Conservation (phyloP, 768 basidiomycete species). For the Auricularia sp. region DNA sequence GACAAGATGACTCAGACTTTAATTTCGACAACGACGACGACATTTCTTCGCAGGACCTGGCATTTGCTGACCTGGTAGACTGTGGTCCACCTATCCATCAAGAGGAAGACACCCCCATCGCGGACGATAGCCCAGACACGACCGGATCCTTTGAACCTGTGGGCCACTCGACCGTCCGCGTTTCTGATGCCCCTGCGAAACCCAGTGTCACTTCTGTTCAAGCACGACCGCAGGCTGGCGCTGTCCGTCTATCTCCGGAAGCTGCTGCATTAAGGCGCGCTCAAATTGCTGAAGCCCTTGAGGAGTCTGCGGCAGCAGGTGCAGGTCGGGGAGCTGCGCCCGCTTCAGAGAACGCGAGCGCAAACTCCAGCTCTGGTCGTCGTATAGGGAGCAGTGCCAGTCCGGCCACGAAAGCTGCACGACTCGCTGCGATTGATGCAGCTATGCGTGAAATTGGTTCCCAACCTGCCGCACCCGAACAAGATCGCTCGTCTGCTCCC, state of each 20-base stretch:
- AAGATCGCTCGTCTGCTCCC: conserved; percentile 10
- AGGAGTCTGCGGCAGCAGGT: no score
- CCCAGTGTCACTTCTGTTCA: no score
- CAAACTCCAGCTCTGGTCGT: background rate
- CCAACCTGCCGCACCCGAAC: background rate
- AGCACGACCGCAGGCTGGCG: no score
- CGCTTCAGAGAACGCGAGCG: background rate
- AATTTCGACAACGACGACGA: conserved; percentile 42
- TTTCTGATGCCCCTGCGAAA: no score
- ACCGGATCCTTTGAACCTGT: conserved; percentile 7
- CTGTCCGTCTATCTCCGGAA: no score
- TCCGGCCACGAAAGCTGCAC: background rate
- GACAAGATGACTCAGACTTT: conserved; percentile 35
- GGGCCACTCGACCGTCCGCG: conserved; percentile 6
- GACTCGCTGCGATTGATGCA: background rate
- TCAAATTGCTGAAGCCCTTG: no score
- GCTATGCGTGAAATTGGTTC: background rate
- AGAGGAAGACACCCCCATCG: conserved; percentile 42
- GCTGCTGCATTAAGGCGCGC: no score
- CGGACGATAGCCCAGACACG: conserved; percentile 42
- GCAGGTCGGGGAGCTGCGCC: no score
- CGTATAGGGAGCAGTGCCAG: background rate
- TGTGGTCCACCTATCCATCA: background rate
- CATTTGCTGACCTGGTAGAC: background rate
- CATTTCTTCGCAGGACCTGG: background rate